Evolutionary conservation across 148 eudicot species (phyloP), one percentile per base, ranked within the genome.

Genomic region (Polygonum aviculare): DNA sequence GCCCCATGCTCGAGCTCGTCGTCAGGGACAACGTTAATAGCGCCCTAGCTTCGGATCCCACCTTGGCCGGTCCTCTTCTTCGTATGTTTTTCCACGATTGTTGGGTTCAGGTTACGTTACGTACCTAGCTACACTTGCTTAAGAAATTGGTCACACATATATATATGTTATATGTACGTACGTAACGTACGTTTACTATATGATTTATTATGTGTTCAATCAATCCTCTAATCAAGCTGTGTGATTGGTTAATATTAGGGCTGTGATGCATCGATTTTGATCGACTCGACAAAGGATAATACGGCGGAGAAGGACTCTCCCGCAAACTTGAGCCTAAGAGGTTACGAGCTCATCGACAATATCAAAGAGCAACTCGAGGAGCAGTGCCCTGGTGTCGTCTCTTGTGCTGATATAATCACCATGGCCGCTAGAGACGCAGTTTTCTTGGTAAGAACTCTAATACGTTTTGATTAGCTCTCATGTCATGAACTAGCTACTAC

Each of bases 301-400:
- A 91, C 83, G 3, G 97, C 98, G 6, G 98, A 94, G 63, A 94
- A 94, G 81, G 98, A 94, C 77, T 94, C 98, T 2, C 98, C 97
- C 0, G 98, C 88, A 4, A 94, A 94, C 74, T 69, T 91, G 72
- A 94, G 98, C 83, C 79, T 93, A 75, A 73, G 97, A 74, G 98
- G 98, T 2, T 93, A 87, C 73, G 90, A 93, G 62, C 44, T 93
- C 15, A 88, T 94, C 14, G 98, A 94, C 15, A 81, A 82, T 10
- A 84, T 85, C 0, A 94, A 94, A 62, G 81, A 85, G 16, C 83
- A 85, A 50, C 75, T 94, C 0, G 98, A 91, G 62, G 41, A 79
- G 3, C 90, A 83, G 73, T 94, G 98, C 69, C 97, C 98, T 5
- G 97, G 97, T 19, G 87, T 85, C 33, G 97, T 93, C 55, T 93